A percentile compares a stretch with the other conserved stretches of the same genome.
Evolutionary conservation across 345 rosid genomes (phyloP).

Genomic region (Ricinus communis): DNA sequence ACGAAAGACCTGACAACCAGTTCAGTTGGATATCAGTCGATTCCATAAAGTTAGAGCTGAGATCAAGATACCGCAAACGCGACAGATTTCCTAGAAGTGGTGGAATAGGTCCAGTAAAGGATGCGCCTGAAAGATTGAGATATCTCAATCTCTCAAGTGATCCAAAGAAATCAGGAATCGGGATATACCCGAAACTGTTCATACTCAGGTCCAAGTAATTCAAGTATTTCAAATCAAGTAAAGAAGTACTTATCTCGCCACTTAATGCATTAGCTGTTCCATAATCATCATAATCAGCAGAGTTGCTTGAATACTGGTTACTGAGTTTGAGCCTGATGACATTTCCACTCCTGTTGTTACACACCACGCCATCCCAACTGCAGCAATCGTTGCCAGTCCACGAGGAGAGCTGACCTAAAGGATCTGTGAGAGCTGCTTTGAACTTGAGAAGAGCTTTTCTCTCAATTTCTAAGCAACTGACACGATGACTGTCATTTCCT

Average conservation of each 20-base stretch:
- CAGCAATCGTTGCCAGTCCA: slow-evolving; percentile 21
- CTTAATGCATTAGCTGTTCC: background rate
- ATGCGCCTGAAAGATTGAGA: slow-evolving; percentile 26
- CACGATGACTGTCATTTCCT: background rate
- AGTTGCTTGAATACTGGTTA: background rate
- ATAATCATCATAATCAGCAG: background rate
- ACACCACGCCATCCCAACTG: slow-evolving; percentile 14
- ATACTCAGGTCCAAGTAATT: slow-evolving; percentile 26
- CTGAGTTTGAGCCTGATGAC: slow-evolving; percentile 16
- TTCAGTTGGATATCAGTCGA: slow-evolving; percentile 14
- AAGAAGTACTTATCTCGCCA: slow-evolving; percentile 24
- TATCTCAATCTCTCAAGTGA: slow-evolving; percentile 15
- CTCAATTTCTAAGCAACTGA: slow-evolving; percentile 5
- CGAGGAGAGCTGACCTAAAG: slow-evolving; percentile 18
- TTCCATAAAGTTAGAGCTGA: background rate
- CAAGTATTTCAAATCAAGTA: slow-evolving; percentile 24
- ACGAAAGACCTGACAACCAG: slow-evolving; percentile 46
- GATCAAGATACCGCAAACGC: slow-evolving; percentile 24
- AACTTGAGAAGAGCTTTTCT: slow-evolving; percentile 23
- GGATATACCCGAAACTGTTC: slow-evolving; percentile 17
- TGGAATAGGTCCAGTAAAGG: slow-evolving; percentile 20
- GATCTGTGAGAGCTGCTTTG: slow-evolving; percentile 14
- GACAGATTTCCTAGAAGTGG: slow-evolving; percentile 23
- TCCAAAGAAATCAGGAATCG: slow-evolving; percentile 24
- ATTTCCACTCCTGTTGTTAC: slow-evolving; percentile 6